phyloP scores from a whole-genome alignment of 2,329 filamentous ascomycete species.

The Fusarium sp. region DNA sequence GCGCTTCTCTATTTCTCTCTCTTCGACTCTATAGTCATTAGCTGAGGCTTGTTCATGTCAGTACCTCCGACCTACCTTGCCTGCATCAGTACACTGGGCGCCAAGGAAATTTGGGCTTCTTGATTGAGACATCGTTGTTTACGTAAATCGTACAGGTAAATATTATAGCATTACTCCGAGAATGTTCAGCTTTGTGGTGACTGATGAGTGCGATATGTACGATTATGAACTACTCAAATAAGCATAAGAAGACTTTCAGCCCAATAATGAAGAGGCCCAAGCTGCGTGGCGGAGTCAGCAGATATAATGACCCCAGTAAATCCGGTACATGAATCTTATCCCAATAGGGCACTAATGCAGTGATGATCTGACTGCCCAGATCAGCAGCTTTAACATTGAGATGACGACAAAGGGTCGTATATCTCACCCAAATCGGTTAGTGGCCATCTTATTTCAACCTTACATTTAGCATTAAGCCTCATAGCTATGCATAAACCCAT shows the following conservation, averaged over 20 bases:
- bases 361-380: neutral
- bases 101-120: neutral
- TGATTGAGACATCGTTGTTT: neutral
- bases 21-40: constrained; percentile 6
- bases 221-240: neutral
- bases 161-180: neutral
- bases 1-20: constrained; percentile 25
- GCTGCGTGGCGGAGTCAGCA: constrained; percentile 3
- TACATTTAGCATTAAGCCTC: neutral
- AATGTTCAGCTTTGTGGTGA: neutral
- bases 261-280: neutral
- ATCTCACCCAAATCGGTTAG: neutral
- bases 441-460: neutral
- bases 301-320: neutral
- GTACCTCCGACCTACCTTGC: neutral
- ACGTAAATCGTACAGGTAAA: neutral
- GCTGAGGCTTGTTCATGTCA: neutral
- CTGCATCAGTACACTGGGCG: neutral
- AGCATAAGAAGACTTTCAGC: neutral
- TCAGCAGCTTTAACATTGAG: neutral
- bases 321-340: too few species aligned
- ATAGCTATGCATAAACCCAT: neutral
- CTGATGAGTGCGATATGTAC: neutral
- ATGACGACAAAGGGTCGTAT: neutral
- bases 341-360: neutral